Evolutionary conservation across 495 filamentous ascomycete species (phyloP), one percentile per base, ranked within the genome.

Genomic region (Aspergillus cristatus): DNA sequence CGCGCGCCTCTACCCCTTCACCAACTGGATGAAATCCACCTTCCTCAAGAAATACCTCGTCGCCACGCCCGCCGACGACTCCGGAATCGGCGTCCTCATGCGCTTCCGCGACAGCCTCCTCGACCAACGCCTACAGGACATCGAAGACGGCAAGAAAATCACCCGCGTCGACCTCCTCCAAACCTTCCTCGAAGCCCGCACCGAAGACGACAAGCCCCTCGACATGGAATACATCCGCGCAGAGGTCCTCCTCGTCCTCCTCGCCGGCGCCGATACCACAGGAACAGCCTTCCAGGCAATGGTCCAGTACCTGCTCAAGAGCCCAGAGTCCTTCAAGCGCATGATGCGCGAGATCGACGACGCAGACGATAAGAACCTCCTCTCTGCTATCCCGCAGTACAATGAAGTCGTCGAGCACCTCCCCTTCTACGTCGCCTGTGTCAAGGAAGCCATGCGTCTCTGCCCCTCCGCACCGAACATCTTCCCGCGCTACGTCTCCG

Each of bases 221-320:
- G 59, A 66, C 8, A 50, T 67, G 44, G 63, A 67, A 14, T 67
- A 74, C 36, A 62, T 76, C 46, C 67, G 69, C 37, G 69, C 71
- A 0, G 75, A 76, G 52, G 66, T 72, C 14, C 51, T 76, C 2
- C 55, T 76, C 0, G 63, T 77, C 13, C 51, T 78, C 32, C 60
- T 81, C 7, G 79, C 78, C 2, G 78, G 76, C n/a, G 71, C 76
- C 6, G 81, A 86, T 42, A 80, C 79, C 8, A 76, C 72, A 0
- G 71, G 74, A 0, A 75, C 70, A 1, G 61, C 70, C 7, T 68
- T 84, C 47, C 66, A 67, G 32, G 68, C 65, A 1, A 60, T 75
- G 28, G 53, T 83, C 30, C 44, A 66, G 15, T 70, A 74, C 43
- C 53, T 83, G 15, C 46, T 81, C 10, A 57, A 55, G 5, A 58